Conservation (phyloP, 225 moss, liverwort and hornwort species). For the Pseudoscleropodium purum region DNA sequence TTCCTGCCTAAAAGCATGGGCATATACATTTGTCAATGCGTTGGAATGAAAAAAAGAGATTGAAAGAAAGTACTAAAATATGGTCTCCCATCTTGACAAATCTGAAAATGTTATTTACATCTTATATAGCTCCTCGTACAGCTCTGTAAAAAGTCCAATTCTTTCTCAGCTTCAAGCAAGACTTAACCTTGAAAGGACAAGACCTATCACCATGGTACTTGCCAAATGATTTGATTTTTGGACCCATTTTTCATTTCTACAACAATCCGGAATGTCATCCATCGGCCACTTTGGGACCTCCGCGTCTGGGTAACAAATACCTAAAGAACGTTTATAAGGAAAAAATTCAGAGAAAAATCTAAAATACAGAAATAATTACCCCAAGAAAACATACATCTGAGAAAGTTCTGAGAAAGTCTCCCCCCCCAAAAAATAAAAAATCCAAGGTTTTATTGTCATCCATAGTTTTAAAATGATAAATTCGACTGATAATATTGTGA, state of each 20-base stretch:
- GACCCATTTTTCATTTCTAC: neutral
- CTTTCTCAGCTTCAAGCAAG: neutral
- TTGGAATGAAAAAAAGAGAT: neutral
- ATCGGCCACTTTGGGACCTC: neutral
- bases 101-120: neutral
- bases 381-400: neutral
- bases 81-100: neutral
- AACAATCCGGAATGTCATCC: neutral
- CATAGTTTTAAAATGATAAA: neutral
- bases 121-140: neutral
- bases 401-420: neutral
- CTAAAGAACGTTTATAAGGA: neutral
- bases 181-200: neutral
- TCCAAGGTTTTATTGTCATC: neutral
- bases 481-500: neutral
- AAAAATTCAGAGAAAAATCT: neutral
- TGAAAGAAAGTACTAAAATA: neutral
- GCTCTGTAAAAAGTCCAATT: neutral
- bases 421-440: too few relatives aligned
- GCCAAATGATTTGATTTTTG: neutral
- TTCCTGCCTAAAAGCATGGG: conserved; percentile 57
- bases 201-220: neutral
- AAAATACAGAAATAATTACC: neutral
- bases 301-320: neutral
- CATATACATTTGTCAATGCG: neutral